Conservation (phyloP, 352 stramenopile species). For the Globisporangium yorkense region DNA sequence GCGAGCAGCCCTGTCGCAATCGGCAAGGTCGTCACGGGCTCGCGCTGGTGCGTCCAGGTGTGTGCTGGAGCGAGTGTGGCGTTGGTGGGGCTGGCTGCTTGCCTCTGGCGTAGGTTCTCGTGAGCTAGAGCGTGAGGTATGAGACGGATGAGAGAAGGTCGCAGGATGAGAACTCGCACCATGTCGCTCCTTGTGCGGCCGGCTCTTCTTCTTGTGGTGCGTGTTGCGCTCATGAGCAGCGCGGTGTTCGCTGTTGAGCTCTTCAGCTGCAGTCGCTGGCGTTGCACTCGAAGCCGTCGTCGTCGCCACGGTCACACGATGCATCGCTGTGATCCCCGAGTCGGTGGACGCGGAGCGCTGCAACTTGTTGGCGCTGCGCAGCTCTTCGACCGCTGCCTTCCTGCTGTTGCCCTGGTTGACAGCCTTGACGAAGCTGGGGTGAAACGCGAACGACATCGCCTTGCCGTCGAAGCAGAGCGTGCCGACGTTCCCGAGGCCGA, state of each 20-base stretch:
- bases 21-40: neutral
- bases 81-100: no score
- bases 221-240: no score
- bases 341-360: constrained; percentile 7
- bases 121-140: no score
- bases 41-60: neutral
- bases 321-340: neutral
- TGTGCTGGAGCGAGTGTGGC: constrained; percentile 2
- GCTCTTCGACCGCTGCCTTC: neutral
- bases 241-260: neutral
- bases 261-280: neutral
- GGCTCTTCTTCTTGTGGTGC: constrained; percentile 4
- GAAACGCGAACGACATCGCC: constrained; percentile 41
- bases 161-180: neutral
- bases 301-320: neutral
- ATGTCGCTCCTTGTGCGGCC: neutral
- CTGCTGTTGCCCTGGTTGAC: constrained; percentile 10
- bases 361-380: neutral
- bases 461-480: constrained; percentile 36
- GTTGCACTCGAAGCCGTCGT: neutral
- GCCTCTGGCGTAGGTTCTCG: no score
- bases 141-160: no score
- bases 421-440: constrained; percentile 23
- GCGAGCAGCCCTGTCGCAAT: neutral
- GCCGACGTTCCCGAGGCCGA: constrained; percentile 30